Conservation (phyloP, 148 eudicot species). For the Nepenthes gracilis region DNA sequence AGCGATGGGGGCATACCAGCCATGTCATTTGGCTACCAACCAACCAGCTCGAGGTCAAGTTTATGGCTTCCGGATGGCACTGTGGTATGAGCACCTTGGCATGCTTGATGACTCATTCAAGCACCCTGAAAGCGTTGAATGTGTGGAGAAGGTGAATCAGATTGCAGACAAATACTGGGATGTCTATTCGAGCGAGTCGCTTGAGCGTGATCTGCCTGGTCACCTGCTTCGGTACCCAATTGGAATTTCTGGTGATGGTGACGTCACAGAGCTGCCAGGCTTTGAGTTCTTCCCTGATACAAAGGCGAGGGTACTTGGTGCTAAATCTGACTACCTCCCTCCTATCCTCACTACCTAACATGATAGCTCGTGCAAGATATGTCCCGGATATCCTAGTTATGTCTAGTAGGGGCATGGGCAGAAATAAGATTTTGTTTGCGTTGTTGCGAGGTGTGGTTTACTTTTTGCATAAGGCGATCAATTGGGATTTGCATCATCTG, state of each 20-base stretch:
- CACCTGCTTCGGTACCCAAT: conserved; percentile 80
- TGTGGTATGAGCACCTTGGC: conserved; percentile 88
- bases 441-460: too few relatives aligned
- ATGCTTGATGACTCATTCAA: conserved; percentile 56
- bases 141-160: conserved; percentile 46
- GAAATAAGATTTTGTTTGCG: too few relatives aligned
- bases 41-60: conserved; percentile 64
- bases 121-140: conserved; percentile 41
- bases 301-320: conserved; percentile 54
- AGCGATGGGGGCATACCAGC: conserved; percentile 84
- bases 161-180: conserved; percentile 69
- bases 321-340: conserved; percentile 63
- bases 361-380: background rate
- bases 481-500: too few relatives aligned
- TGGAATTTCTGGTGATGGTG: conserved; percentile 51
- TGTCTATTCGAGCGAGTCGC: conserved; percentile 37
- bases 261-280: conserved; percentile 52
- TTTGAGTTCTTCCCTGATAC: conserved; percentile 73
- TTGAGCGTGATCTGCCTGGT: conserved; percentile 63
- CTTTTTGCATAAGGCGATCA: too few relatives aligned
- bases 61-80: conserved; percentile 72
- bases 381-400: too few relatives aligned
- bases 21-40: conserved; percentile 33
- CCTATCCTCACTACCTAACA: conserved; percentile 69
- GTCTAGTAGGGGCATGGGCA: too few relatives aligned